These are phyloP conservation scores for Aspergillus sp. DNA, from an alignment of 2,329 filamentous ascomycete species.

Conservation along the genomic window DNA sequence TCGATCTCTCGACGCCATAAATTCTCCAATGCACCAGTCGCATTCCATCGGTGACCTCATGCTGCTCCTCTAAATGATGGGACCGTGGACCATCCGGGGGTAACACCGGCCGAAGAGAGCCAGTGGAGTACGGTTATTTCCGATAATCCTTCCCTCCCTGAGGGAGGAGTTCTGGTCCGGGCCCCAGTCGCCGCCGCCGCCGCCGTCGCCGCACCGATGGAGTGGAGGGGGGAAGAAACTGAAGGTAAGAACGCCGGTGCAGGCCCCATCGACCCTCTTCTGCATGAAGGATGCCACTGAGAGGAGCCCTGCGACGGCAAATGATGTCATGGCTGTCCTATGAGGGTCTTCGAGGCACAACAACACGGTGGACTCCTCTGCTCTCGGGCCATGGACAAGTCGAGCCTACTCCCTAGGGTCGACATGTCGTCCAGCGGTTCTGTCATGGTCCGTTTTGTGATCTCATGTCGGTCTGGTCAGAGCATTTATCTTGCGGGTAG, in stretches of 20 bases:
- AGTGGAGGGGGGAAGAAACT: neutral
- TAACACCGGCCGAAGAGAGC: conserved; percentile 16
- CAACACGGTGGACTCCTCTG: neutral
- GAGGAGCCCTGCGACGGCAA: neutral
- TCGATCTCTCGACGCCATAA: conserved; percentile 12
- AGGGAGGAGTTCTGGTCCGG: conserved; percentile 2
- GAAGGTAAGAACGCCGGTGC: neutral
- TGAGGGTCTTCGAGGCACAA: conserved; percentile 6
- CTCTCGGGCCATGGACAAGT: conserved; percentile 12
- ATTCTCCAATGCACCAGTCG: conserved; percentile 10
- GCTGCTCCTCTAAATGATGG: conserved; percentile 10
- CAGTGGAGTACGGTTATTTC: conserved; percentile 18
- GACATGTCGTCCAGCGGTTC: neutral
- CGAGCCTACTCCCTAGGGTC: conserved; percentile 2
- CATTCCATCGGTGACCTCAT: conserved; percentile 23
- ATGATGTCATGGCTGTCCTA: conserved; percentile 18
- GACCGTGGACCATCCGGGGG: conserved; percentile 14
- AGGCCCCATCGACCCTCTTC: conserved; percentile 5
- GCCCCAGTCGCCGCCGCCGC: conserved; percentile 1
- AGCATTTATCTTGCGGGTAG: conserved; percentile 6
- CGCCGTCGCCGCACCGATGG: neutral
- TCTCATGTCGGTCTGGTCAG: conserved; percentile 13
- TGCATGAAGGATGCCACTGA: neutral
- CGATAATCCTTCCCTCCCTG: conserved; percentile 13
- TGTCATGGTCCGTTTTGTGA: conserved; percentile 12